phyloP scores from a whole-genome alignment of 2,329 filamentous ascomycete species.

The Blumeria graminis region DNA sequence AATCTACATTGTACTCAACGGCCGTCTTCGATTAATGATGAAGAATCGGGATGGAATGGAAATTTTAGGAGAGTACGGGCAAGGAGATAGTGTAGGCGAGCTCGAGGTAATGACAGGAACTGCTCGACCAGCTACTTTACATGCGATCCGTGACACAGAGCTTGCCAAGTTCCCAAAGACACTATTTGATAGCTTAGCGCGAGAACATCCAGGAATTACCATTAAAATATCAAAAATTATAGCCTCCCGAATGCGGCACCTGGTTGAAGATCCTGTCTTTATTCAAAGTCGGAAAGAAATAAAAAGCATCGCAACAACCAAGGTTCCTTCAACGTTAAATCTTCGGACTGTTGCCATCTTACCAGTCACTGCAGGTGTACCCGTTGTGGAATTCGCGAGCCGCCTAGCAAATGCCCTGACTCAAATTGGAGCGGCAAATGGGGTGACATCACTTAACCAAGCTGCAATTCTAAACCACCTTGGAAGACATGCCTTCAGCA shows the following conservation, averaged over 20 bases:
- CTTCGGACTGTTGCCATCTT: constrained; percentile 79
- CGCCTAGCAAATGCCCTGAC: constrained; percentile 66
- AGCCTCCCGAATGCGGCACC: constrained; percentile 71
- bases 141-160: constrained; percentile 91
- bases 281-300: constrained; percentile 38
- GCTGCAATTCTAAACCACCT: constrained; percentile 84
- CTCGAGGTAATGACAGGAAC: constrained; percentile 93
- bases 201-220: constrained; percentile 92
- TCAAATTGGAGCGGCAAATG: constrained; percentile 73
- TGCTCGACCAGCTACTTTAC: constrained; percentile 65
- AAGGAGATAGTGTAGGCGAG: constrained; percentile 93
- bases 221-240: constrained; percentile 99
- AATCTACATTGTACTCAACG: constrained; percentile 93
- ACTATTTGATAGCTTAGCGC: constrained; percentile 87
- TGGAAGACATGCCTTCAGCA: constrained; percentile 86
- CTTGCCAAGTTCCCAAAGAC: constrained; percentile 89
- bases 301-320: constrained; percentile 34
- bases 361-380: constrained; percentile 74
- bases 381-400: constrained; percentile 85
- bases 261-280: constrained; percentile 59
- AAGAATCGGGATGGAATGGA: constrained; percentile 65
- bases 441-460: constrained; percentile 80
- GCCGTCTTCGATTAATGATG: constrained; percentile 61
- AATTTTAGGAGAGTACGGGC: constrained; percentile 77
- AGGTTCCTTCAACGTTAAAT: constrained; percentile 69